phyloP scores from a whole-genome alignment of 2,329 filamentous ascomycete species.

The Talaromyces sp. region DNA sequence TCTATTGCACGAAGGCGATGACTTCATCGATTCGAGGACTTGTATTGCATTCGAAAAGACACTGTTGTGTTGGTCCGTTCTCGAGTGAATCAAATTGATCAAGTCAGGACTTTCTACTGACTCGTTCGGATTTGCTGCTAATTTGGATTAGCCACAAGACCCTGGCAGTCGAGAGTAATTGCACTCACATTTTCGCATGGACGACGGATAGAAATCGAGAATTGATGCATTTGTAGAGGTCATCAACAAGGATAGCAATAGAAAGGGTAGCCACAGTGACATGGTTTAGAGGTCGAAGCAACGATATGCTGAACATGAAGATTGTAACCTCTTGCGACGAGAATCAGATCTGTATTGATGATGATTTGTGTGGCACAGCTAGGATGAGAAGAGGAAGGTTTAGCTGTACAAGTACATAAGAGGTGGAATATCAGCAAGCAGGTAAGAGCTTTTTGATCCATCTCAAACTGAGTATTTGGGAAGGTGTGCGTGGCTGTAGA shows the following conservation, averaged over 20 bases:
- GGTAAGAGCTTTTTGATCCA: not conserved
- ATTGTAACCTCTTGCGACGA: not conserved
- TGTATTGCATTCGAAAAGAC: conserved; percentile 43
- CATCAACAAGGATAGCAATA: not conserved
- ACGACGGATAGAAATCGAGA: conserved; percentile 14
- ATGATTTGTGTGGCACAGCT: not conserved
- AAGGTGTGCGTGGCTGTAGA: not conserved
- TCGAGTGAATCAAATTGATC: conserved; percentile 27
- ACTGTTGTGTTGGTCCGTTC: conserved; percentile 27
- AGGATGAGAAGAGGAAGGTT: conserved; percentile 1
- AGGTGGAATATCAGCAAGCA: not conserved
- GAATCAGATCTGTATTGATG: not conserved
- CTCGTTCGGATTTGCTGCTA: conserved; percentile 15
- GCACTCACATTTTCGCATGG: conserved; percentile 17
- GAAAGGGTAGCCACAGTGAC: not conserved
- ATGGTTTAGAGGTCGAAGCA: not conserved
- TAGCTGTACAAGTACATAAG: not conserved
- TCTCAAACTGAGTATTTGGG: not conserved
- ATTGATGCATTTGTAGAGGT: conserved; percentile 4
- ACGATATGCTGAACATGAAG: not conserved
- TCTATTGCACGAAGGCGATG: conserved; percentile 50
- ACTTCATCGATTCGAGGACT: conserved; percentile 44
- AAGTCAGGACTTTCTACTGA: conserved; percentile 26
- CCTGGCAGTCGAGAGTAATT: not conserved
- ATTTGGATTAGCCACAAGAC: not conserved